Evolutionary conservation across 495 filamentous ascomycete species (phyloP).

Genomic region (Symbiotaphrina buchneri): DNA sequence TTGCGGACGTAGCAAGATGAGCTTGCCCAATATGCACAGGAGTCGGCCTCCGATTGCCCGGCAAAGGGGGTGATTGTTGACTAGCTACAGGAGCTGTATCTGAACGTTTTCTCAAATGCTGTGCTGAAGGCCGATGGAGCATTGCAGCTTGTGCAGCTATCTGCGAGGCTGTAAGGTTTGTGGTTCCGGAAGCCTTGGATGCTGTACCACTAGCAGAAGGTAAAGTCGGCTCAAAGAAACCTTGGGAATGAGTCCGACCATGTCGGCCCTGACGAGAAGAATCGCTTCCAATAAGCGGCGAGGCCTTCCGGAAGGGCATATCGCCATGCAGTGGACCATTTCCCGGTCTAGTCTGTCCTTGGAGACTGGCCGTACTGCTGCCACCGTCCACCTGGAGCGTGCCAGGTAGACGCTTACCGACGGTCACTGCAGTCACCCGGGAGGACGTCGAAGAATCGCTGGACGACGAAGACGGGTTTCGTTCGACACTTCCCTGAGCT

Average conservation of each 20-base stretch:
- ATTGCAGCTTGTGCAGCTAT: slow-evolving; percentile 87
- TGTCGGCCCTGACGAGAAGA: too few relatives aligned
- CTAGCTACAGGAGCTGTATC: slow-evolving; percentile 46
- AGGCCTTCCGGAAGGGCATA: too few relatives aligned
- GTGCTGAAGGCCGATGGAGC: slow-evolving; percentile 35
- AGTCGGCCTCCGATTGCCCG: slow-evolving; percentile 26
- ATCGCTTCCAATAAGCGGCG: too few relatives aligned
- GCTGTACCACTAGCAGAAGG: slow-evolving; percentile 27
- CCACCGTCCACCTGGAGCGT: too few relatives aligned
- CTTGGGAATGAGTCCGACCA: slow-evolving; percentile 68
- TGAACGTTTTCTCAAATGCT: slow-evolving; percentile 43
- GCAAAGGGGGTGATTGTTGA: slow-evolving; percentile 29
- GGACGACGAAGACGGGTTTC: slow-evolving; percentile 3
- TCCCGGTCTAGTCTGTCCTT: too few relatives aligned
- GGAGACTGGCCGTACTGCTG: too few relatives aligned
- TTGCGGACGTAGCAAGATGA: not conserved
- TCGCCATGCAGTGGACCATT: too few relatives aligned
- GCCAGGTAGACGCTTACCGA: too few relatives aligned
- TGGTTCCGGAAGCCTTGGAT: not conserved
- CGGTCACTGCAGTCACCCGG: slow-evolving; percentile 5
- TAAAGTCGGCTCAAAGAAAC: slow-evolving; percentile 72
- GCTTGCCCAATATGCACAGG: slow-evolving; percentile 12
- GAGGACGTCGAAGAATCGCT: slow-evolving; percentile 8
- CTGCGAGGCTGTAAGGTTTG: slow-evolving; percentile 46
- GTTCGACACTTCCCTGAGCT: too few relatives aligned